Percentiles rank a stretch among this genome's conserved stretches.
Evolutionary conservation across 2,329 filamentous ascomycete species (phyloP).

Genomic region (Xylogone sp.): DNA sequence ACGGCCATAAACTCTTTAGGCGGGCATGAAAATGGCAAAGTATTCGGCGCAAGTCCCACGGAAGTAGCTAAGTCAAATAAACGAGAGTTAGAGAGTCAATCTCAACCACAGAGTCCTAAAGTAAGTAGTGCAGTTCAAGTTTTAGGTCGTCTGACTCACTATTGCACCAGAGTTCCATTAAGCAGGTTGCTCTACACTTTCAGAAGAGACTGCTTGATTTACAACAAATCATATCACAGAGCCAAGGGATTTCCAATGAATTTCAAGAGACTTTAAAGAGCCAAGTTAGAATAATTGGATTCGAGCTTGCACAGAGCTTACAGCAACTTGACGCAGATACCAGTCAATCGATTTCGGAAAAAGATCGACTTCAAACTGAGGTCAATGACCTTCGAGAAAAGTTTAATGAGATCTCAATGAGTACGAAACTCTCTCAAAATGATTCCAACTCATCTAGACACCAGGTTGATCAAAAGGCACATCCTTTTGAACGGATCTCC

Average conservation of each 20-base stretch:
- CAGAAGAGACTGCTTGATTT: constrained; percentile 3
- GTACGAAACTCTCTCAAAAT: background rate
- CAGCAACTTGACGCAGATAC: background rate
- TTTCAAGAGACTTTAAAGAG: constrained; percentile 1
- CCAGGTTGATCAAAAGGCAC: too few relatives aligned
- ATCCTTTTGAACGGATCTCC: too few relatives aligned
- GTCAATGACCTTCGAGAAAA: background rate
- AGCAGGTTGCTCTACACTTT: constrained; percentile 1
- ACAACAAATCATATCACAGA: background rate
- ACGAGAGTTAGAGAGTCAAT: background rate
- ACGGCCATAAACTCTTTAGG: background rate
- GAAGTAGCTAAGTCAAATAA: background rate
- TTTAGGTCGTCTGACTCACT: background rate
- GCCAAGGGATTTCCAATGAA: background rate
- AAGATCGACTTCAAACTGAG: background rate
- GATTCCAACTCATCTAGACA: too few relatives aligned
- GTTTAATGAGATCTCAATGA: background rate
- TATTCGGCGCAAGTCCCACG: background rate
- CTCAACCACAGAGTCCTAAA: background rate
- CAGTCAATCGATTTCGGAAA: background rate
- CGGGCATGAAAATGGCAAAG: too few relatives aligned
- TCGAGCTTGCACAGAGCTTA: background rate
- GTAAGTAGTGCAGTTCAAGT: background rate
- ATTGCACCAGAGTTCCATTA: background rate
- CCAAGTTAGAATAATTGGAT: background rate